Evolutionary conservation across 2,329 filamentous ascomycete species (phyloP).

Genomic region (Zarea fungicola): DNA sequence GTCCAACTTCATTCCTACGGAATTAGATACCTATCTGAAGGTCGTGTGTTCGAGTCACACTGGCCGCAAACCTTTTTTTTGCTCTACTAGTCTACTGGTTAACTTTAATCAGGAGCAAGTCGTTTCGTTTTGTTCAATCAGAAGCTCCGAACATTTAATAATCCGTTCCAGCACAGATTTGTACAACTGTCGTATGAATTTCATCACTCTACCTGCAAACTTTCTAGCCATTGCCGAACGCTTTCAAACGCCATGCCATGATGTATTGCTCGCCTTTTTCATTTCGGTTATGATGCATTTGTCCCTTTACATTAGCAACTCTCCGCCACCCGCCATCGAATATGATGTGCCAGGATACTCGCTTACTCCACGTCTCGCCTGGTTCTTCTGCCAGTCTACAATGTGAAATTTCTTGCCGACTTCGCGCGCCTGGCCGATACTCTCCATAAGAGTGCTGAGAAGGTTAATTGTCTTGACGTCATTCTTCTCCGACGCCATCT

Average conservation of each 20-base stretch:
- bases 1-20: constrained; percentile 22
- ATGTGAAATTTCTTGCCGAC: constrained; percentile 68
- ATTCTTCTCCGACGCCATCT: constrained; percentile 73
- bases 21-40: constrained; percentile 23
- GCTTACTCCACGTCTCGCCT: constrained; percentile 16
- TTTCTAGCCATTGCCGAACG: too few relatives aligned
- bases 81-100: neutral
- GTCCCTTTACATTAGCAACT: constrained; percentile 25
- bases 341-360: constrained; percentile 23
- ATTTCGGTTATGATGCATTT: neutral
- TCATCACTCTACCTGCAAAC: too few relatives aligned
- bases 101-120: too few relatives aligned
- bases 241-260: constrained; percentile 12
- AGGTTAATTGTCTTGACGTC: constrained; percentile 77
- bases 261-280: neutral
- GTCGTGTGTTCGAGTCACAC: constrained; percentile 28
- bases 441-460: constrained; percentile 69
- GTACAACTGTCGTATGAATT: too few relatives aligned
- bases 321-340: constrained; percentile 24
- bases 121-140: too few relatives aligned
- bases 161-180: too few relatives aligned
- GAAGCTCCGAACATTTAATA: too few relatives aligned
- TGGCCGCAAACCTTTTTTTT: constrained; percentile 22
- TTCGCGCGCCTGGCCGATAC: constrained; percentile 64
- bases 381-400: constrained; percentile 40